phyloP scores from a whole-genome alignment of 2,329 filamentous ascomycete species.

The Trichoderma arundinaceum region DNA sequence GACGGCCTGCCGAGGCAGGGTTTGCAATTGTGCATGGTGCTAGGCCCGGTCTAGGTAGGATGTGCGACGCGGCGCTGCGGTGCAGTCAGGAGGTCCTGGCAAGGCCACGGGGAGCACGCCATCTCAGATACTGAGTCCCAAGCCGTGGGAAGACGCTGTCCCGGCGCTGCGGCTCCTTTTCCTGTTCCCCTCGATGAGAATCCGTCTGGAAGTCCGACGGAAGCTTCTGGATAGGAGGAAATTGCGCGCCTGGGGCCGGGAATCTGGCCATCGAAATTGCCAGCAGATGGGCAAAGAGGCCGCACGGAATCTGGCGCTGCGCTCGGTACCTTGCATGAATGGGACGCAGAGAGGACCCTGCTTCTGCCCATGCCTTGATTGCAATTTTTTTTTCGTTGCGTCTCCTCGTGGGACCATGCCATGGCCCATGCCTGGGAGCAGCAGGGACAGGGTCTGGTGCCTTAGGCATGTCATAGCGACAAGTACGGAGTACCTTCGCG shows the following conservation, averaged over 20 bases:
- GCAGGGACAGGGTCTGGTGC: constrained; percentile 6
- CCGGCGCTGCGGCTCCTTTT: constrained; percentile 7
- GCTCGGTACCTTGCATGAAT: constrained; percentile 27
- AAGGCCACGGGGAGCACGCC: constrained; percentile 6
- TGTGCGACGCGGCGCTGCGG: background rate
- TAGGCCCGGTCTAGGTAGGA: constrained; percentile 4
- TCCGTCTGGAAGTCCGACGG: constrained; percentile 19
- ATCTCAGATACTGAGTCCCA: constrained; percentile 5
- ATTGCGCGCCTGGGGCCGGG: constrained; percentile 10
- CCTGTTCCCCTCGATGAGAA: background rate
- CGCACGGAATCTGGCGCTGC: constrained; percentile 8
- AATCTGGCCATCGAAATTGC: constrained; percentile 22
- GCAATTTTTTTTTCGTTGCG: background rate
- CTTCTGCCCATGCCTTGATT: constrained; percentile 4
- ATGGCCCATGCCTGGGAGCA: background rate
- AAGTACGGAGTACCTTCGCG: background rate
- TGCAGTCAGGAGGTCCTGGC: background rate
- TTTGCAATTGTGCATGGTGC: constrained; percentile 12
- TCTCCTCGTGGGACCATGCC: constrained; percentile 4
- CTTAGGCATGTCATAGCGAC: background rate
- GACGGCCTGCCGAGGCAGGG: constrained; percentile 1
- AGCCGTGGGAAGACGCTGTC: background rate
- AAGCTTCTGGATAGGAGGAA: constrained; percentile 29
- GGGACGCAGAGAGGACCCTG: constrained; percentile 14
- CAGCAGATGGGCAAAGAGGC: background rate